These are phyloP conservation scores for Linum usitatissimum DNA, from an alignment of 345 rosid genomes.

Conservation along the genomic window DNA sequence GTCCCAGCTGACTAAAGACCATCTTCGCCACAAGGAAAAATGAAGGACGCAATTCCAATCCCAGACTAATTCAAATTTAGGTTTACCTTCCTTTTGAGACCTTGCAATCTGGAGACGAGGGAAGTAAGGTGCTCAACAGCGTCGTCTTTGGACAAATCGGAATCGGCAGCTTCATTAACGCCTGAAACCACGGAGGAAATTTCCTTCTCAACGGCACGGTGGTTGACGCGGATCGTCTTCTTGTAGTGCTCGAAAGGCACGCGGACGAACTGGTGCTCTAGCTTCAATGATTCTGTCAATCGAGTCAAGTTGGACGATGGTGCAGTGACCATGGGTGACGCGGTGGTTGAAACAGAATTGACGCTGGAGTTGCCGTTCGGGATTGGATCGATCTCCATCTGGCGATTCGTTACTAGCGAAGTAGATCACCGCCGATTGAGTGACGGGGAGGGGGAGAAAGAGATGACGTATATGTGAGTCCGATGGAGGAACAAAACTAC, in stretches of 20 bases:
- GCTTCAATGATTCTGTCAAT: slow-evolving; percentile 68
- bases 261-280: slow-evolving; percentile 86
- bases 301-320: slow-evolving; percentile 46
- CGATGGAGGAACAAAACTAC: too few species aligned
- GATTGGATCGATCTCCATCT: slow-evolving; percentile 21
- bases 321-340: slow-evolving; percentile 4
- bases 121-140: slow-evolving; percentile 63
- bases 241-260: slow-evolving; percentile 96
- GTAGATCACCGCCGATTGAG: not conserved
- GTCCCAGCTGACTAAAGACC: not conserved
- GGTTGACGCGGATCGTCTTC: slow-evolving; percentile 83
- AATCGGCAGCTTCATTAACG: slow-evolving; percentile 47
- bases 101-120: slow-evolving; percentile 87
- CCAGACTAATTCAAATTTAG: not conserved
- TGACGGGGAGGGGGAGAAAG: not conserved
- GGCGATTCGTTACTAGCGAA: not conserved
- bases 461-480: not conserved
- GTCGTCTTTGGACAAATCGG: slow-evolving; percentile 47
- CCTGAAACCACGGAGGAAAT: slow-evolving; percentile 53
- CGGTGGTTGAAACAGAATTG: slow-evolving; percentile 15
- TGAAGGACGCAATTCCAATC: not conserved
- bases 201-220: slow-evolving; percentile 74
- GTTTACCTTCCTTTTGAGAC: slow-evolving; percentile 81
- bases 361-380: slow-evolving; percentile 24
- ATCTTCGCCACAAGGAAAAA: not conserved